Evolutionary conservation across 2,329 filamentous ascomycete genomes (phyloP), one percentile per base, ranked within the genome.

Genomic region (Ceratocystis colombiana): DNA sequence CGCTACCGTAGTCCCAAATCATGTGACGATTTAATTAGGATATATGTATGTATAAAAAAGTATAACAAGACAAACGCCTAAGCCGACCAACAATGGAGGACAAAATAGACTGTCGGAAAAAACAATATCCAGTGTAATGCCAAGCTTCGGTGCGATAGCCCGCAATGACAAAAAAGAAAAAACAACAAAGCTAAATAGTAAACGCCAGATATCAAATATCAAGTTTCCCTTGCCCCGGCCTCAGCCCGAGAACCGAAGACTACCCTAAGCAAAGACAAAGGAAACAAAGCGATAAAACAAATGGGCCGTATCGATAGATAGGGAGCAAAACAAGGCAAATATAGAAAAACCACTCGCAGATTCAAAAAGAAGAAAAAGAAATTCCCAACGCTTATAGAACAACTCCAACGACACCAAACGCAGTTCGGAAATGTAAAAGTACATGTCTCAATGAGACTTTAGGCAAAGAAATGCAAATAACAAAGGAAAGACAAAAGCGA

Each of bases 381-480:
- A 17, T 0, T 2, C 53, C 53, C 53, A 33, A 17, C 53, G 53
- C 53, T 57, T 10, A 57, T 6, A 50, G 33, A 30, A 63, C 3
- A 45, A 45, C 20, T 17, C 17, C 22, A 30, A 41, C 15, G 7
- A 41, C 20, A 53, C 8, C 22, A 64, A 50, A 44, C 10, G 44
- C 5, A 48, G 50, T 20, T 44, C 17, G 50, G 44, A 63, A 25
- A 63, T 6, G 41, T 22, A 64, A 64, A 64, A 61, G 50, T 61
- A 67, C 61, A 67, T 50, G 44, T 64, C 66, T 64, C 48, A 53
- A 64, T 28, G 17, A 64, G 61, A 64, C 50, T 50, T 61, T 6
- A 46, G 22, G 28, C 41, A 25, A 62, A 30, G 8, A 50, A 2
- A 37, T 37, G 8, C 28, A 50, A 8, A 28, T n/a, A 53, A 53